Percentiles rank a stretch among this genome's conserved stretches.
Conservation (phyloP, 768 basidiomycete genomes). For the Mycena maculata region DNA sequence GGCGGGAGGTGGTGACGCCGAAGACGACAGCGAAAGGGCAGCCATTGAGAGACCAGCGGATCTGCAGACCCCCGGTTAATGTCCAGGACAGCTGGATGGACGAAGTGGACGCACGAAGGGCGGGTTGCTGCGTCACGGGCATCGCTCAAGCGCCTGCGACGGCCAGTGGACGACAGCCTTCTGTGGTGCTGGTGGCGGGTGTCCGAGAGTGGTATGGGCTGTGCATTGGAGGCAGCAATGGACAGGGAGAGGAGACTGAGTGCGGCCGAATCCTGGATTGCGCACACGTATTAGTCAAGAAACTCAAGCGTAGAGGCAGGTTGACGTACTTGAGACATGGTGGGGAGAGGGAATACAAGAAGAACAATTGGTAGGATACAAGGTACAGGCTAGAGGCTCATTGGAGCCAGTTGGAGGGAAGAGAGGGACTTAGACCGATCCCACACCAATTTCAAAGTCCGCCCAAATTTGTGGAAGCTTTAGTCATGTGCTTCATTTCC, state of each 20-base stretch:
- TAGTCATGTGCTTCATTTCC: background rate
- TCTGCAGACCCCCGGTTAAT: slow-evolving; percentile 7
- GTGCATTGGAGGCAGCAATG: slow-evolving; percentile 64
- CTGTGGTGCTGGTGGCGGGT: slow-evolving; percentile 59
- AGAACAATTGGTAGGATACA: background rate
- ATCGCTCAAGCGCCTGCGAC: slow-evolving; percentile 81
- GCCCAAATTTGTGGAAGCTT: slow-evolving; percentile 22
- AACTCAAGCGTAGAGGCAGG: background rate
- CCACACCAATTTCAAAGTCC: slow-evolving; percentile 23
- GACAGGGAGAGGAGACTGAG: slow-evolving; percentile 77
- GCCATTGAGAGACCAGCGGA: slow-evolving; percentile 35
- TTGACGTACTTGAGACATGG: slow-evolving; percentile 32
- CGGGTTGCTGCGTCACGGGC: slow-evolving; percentile 81
- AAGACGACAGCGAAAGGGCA: slow-evolving; percentile 32
- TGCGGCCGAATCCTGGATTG: slow-evolving; percentile 34
- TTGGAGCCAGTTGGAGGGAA: background rate
- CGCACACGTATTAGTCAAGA: slow-evolving; percentile 32
- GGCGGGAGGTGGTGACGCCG: slow-evolving; percentile 32
- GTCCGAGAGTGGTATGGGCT: slow-evolving; percentile 55
- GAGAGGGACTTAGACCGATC: background rate
- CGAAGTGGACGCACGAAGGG: slow-evolving; percentile 68
- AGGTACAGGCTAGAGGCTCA: slow-evolving; percentile 28
- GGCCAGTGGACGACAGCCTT: slow-evolving; percentile 76
- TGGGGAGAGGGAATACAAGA: background rate
- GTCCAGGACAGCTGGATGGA: slow-evolving; percentile 4